These are phyloP conservation scores for Ophiostoma quercus DNA, from an alignment of 2,329 filamentous ascomycete species.

Conservation along the genomic window DNA sequence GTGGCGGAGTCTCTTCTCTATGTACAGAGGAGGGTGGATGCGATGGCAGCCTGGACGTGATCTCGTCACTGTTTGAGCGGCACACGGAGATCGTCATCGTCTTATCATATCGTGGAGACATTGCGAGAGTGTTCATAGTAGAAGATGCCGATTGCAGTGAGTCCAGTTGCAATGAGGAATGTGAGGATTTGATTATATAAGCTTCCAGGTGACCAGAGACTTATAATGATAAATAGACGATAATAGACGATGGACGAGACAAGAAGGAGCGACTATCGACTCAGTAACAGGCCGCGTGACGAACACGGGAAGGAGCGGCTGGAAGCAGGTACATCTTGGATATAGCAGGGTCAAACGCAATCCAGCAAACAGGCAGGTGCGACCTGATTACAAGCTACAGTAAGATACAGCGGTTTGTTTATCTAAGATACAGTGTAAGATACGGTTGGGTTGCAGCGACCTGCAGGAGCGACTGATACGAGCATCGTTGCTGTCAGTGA, in stretches of 20 bases:
- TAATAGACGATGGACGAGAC: neutral
- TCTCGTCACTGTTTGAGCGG: neutral
- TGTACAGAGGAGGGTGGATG: neutral
- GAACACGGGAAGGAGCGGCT: constrained; percentile 13
- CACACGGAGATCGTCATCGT: neutral
- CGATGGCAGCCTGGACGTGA: constrained; percentile 6
- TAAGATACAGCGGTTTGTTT: neutral
- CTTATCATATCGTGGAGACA: neutral
- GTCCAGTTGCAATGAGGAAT: neutral
- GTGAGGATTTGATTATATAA: neutral
- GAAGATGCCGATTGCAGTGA: neutral
- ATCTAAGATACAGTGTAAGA: too few species aligned
- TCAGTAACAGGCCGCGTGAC: neutral
- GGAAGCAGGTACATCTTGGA: constrained; percentile 20
- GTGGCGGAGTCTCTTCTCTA: neutral
- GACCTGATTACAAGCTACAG: neutral
- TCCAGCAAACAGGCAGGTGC: neutral
- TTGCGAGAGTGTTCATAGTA: too few species aligned
- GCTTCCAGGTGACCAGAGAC: neutral
- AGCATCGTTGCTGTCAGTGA: neutral
- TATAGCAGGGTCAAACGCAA: neutral
- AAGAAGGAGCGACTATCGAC: neutral
- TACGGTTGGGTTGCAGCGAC: neutral
- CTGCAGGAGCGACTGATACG: neutral
- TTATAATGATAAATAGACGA: neutral